Percentiles rank a stretch among this genome's conserved stretches.
Evolutionary conservation across 2,329 filamentous ascomycete genomes (phyloP).

Genomic region (Scopulariopsis brevicaulis): DNA sequence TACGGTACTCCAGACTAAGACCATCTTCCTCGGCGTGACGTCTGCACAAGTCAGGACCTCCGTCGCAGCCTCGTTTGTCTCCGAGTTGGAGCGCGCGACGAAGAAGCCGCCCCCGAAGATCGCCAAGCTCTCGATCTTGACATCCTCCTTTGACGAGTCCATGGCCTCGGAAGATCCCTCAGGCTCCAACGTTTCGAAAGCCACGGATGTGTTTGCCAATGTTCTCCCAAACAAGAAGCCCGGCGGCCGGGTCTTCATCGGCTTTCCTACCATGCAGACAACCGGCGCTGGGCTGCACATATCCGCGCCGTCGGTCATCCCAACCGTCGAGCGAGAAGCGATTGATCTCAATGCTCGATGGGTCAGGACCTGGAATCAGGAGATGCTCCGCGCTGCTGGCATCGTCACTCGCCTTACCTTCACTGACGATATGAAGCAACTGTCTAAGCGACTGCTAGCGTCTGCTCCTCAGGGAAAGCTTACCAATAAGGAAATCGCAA

Average conservation of each 20-base stretch:
- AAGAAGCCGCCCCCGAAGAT: constrained; percentile 91
- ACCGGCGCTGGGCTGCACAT: constrained; percentile 90
- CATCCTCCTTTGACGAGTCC: constrained; percentile 79
- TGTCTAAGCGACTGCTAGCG: constrained; percentile 49
- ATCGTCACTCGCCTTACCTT: constrained; percentile 86
- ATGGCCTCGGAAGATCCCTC: constrained; percentile 48
- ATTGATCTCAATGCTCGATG: constrained; percentile 94
- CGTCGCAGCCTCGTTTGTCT: constrained; percentile 59
- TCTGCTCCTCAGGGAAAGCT: constrained; percentile 36
- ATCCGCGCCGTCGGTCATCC: constrained; percentile 90
- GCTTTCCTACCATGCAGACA: constrained; percentile 94
- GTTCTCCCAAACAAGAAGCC: constrained; percentile 78
- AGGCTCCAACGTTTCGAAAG: constrained; percentile 28
- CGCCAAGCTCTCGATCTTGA: constrained; percentile 78
- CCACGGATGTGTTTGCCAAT: constrained; percentile 74
- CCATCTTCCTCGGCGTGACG: constrained; percentile 81
- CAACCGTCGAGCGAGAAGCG: constrained; percentile 91
- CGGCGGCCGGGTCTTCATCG: constrained; percentile 85
- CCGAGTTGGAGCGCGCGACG: constrained; percentile 86
- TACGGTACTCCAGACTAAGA: constrained; percentile 57
- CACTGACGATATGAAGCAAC: constrained; percentile 70
- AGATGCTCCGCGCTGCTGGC: constrained; percentile 82
- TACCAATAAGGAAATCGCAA: constrained; percentile 50
- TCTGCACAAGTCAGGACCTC: constrained; percentile 73
- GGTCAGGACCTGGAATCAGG: constrained; percentile 90